Evolutionary conservation across 2,329 filamentous ascomycete species (phyloP).

Genomic region (Paracoccidioides brasiliensis): DNA sequence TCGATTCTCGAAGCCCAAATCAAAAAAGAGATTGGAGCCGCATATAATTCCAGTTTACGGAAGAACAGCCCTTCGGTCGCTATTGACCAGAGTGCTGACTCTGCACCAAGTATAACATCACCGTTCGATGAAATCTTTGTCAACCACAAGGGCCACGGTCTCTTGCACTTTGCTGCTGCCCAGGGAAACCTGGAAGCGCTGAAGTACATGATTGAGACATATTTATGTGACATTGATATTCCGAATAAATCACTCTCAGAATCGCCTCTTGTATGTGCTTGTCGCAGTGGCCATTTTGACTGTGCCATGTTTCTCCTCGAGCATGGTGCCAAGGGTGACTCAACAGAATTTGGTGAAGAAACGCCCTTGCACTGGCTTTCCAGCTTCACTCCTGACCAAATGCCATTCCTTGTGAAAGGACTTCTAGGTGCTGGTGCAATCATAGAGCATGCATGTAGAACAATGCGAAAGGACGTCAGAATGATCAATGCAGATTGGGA

Average conservation of each 20-base stretch:
- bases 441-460: background rate
- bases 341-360: slow-evolving; percentile 1
- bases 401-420: background rate
- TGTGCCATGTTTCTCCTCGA: slow-evolving; percentile 1
- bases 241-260: background rate
- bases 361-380: background rate
- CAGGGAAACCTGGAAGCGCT: background rate
- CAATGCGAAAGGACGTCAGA: slow-evolving; percentile 1
- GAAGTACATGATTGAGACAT: background rate
- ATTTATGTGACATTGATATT: background rate
- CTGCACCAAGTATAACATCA: background rate
- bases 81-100: background rate
- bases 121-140: slow-evolving; percentile 1
- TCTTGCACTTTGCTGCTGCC: background rate
- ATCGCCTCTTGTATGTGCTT: slow-evolving; percentile 1
- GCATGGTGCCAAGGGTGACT: background rate
- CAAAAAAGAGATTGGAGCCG: background rate
- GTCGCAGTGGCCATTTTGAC: background rate
- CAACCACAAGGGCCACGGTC: slow-evolving; percentile 1
- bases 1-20: background rate
- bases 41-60: background rate
- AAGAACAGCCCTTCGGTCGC: background rate
- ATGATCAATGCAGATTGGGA: slow-evolving; percentile 3
- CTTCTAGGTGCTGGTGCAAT: background rate
- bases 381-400: background rate